These are phyloP conservation scores for Wickerhamiella azyma DNA, from an alignment of 805 yeast species.

Conservation along the genomic window DNA sequence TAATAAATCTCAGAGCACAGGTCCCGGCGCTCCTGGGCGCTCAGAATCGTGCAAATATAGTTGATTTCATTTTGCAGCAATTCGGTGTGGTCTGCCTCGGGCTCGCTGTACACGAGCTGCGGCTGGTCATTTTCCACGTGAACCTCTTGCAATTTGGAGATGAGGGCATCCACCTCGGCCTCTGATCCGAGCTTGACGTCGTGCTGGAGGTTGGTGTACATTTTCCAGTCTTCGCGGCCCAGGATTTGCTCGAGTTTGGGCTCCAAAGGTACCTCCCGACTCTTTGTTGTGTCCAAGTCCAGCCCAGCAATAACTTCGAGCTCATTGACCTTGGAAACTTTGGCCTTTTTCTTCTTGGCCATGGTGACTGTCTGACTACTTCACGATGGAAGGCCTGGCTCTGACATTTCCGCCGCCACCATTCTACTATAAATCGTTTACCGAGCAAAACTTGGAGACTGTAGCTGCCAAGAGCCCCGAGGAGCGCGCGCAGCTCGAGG, in stretches of 20 bases:
- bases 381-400: constrained; percentile 29
- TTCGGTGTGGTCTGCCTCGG: constrained; percentile 8
- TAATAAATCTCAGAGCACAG: constrained; percentile 14
- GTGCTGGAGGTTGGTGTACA: background rate
- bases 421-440: constrained; percentile 59
- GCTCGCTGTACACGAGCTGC: constrained; percentile 7
- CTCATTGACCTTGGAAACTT: background rate
- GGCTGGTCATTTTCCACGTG: background rate
- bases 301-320: background rate
- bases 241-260: background rate
- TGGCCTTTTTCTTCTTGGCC: constrained; percentile 11
- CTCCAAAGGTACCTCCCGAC: background rate
- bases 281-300: background rate
- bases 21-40: constrained; percentile 16
- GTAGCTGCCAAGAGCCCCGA: constrained; percentile 21
- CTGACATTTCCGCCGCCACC: constrained; percentile 95
- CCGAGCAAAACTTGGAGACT: constrained; percentile 42
- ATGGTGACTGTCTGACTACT: background rate
- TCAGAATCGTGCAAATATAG: constrained; percentile 16
- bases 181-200: constrained; percentile 1
- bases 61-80: constrained; percentile 14
- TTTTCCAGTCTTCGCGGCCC: background rate
- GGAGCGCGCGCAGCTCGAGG: constrained; percentile 13
- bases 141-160: constrained; percentile 1
- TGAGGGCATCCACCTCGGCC: background rate